Base-by-base conservation (phyloP, 768 basidiomycete genomes). In the Suillus weaverae region DNA sequence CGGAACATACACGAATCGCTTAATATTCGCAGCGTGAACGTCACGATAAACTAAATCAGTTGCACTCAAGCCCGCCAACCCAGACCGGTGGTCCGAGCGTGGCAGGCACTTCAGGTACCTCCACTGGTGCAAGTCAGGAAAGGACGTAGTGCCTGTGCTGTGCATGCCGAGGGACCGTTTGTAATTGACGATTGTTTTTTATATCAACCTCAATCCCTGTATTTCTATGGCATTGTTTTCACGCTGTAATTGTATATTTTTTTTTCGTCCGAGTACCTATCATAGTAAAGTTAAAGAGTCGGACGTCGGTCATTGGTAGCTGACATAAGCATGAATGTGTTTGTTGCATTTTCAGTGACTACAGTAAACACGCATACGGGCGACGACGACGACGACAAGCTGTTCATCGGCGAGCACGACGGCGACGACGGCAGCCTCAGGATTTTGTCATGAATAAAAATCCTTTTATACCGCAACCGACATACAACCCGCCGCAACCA, bases 381-480 rank as follows among this genome's bases (percentile, higher is more conserved):
- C 70, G 67, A 50, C 30, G 43, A 73, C 72, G 67, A 69, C 73
- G 67, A 67, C 70, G 13, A 70, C 41, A 22, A 60, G 66, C 50
- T 60, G 35, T 48, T 59, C 35, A 60, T 13, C 66, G 62, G 66
- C 60, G 72, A 62, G 62, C 2, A 32, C 44, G 48, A 60, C 66
- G 55, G 56, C 5, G 54, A 59, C 59, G 61, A 7, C 48, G 4
- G 62, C 22, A 66, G 35, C 46, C 33, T 11, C 33, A 33, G 48
- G 48, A 62, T 44, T n/a, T 48, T 32, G 65, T 61, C 60, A 93
- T 93, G 91, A 90, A 92, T 81, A 93, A 92, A 79, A 93, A 93
- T 74, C 91, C 91, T 0, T 93, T 93, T 69, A 82, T 88, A 65
- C 88, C 89, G 22, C 85, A 86, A 55, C 85, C 89, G 14, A 81